Conservation (phyloP, 257 asterid species). For the Nicotiana tomentosiformis region DNA sequence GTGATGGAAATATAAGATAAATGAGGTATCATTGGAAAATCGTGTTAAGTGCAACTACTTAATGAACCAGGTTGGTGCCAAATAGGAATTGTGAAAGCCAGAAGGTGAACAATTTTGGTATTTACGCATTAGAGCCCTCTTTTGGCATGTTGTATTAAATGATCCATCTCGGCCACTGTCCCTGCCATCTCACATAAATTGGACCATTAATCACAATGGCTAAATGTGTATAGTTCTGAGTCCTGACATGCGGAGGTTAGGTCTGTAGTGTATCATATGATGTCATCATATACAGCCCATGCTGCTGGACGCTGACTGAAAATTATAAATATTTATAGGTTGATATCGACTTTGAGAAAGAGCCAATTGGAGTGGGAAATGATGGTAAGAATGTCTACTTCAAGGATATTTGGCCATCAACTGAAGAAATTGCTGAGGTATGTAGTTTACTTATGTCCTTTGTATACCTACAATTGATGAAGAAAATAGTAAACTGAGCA, state of each 20-base stretch:
- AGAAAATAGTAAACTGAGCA: neutral
- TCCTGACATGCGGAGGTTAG: neutral
- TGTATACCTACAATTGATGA: constrained; percentile 7
- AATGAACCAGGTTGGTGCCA: neutral
- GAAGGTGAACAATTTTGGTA: neutral
- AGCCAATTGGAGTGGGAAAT: constrained; percentile 88
- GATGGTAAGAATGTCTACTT: constrained; percentile 78
- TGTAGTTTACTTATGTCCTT: neutral
- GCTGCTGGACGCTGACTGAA: neutral
- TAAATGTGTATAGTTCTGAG: neutral
- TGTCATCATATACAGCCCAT: neutral
- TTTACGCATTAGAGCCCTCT: neutral
- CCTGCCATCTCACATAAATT: neutral
- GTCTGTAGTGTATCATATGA: neutral
- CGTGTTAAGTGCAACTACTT: neutral
- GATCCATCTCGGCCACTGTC: neutral
- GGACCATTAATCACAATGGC: neutral
- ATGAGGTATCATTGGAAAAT: neutral
- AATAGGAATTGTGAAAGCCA: neutral
- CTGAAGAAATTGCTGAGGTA: constrained; percentile 89
- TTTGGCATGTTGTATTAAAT: neutral
- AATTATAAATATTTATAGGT: constrained; percentile 39
- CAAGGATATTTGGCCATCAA: constrained; percentile 90
- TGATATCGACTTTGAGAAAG: constrained; percentile 86
- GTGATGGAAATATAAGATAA: neutral